Evolutionary conservation across 176 grass and related monocot genomes (phyloP).

Genomic region (Carex parvula): DNA sequence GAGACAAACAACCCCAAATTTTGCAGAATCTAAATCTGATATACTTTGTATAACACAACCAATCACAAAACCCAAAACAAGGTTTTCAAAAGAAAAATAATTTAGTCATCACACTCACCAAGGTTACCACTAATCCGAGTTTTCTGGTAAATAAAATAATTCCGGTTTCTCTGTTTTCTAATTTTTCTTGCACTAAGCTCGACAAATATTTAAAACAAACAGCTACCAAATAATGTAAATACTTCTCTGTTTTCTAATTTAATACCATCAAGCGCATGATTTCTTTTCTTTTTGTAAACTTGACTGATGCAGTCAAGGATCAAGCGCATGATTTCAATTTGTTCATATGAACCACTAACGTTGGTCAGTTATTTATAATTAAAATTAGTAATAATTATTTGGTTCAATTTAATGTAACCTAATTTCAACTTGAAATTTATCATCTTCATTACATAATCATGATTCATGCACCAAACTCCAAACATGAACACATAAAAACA

Average conservation of each 20-base stretch:
- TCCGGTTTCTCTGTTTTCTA: background rate
- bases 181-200: background rate
- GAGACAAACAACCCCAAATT: background rate
- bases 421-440: background rate
- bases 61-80: conserved; percentile 8
- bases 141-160: background rate
- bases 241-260: background rate
- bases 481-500: background rate
- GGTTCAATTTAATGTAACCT: background rate
- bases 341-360: background rate
- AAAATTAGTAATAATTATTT: background rate
- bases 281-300: too few species aligned
- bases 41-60: background rate
- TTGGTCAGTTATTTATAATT: too few species aligned
- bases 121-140: conserved; percentile 14
- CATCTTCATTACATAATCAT: background rate
- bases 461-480: background rate
- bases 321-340: background rate
- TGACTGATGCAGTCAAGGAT: too few species aligned
- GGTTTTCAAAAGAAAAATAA: background rate
- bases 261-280: background rate
- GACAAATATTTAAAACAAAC: background rate
- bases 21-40: background rate
- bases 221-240: background rate
- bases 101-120: background rate